phyloP scores from a whole-genome alignment of 768 basidiomycete species.

The Mycena belliarum region DNA sequence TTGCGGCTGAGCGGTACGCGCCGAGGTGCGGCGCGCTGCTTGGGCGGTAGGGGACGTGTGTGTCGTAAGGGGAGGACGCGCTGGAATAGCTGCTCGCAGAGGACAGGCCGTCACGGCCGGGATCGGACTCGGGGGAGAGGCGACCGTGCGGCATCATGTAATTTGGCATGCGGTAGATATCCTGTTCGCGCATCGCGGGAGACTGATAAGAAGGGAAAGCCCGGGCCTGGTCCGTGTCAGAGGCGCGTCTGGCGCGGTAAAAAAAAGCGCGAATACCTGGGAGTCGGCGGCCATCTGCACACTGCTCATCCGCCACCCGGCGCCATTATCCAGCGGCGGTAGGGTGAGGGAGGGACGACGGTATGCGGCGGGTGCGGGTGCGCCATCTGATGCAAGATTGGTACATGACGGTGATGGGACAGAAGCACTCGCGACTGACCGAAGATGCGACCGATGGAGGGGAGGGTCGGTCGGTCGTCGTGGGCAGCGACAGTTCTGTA shows the following conservation, averaged over 20 bases:
- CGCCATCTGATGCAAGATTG: neutral
- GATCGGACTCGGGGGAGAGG: conserved; percentile 17
- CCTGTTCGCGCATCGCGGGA: conserved; percentile 5
- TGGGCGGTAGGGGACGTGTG: conserved; percentile 17
- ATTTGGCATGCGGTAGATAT: conserved; percentile 10
- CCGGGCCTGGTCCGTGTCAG: neutral
- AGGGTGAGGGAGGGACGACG: conserved; percentile 21
- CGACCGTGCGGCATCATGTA: conserved; percentile 19
- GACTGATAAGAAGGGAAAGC: conserved; percentile 3
- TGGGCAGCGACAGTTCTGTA: conserved; percentile 11
- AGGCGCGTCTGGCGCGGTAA: too few relatives aligned
- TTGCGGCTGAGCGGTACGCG: conserved; percentile 15
- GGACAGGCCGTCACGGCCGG: conserved; percentile 17
- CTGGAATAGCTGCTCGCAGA: conserved; percentile 24
- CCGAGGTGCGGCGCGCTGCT: conserved; percentile 22
- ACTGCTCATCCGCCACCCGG: conserved; percentile 10
- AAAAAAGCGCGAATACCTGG: neutral
- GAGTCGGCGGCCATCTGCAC: conserved; percentile 10
- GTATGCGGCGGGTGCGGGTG: conserved; percentile 13
- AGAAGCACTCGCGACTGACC: conserved; percentile 8
- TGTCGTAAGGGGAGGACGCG: conserved; percentile 20
- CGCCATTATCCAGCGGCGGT: conserved; percentile 21
- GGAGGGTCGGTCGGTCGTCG: conserved; percentile 24
- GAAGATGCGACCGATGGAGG: conserved; percentile 28
- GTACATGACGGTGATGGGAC: neutral